Base-by-base conservation (phyloP, 148 eudicot genomes). In the Fagopyrum esculentum region DNA sequence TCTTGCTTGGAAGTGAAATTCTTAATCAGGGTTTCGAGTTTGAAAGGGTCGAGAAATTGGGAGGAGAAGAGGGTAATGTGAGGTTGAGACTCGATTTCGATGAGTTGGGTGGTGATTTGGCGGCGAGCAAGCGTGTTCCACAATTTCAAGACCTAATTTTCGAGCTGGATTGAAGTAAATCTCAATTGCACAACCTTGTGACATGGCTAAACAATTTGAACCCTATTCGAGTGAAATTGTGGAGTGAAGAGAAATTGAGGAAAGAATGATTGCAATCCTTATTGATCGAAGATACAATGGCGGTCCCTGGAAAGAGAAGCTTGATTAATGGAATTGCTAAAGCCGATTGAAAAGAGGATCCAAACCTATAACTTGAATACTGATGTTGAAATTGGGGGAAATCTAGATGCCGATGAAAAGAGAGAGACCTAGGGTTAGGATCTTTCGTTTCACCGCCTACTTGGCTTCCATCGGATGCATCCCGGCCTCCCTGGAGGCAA, bases 91-190 rank as follows among this genome's bases (percentile, higher is more conserved):
- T 93, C 96, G 44, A 90, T 22, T 22, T 22, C 26, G 26, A 22
- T 22, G 26, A 22, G 26, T 0, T 22, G 26, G 26, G 26, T 22
- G 73, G 91, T 90, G 78, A 92, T 86, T 82, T 90, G 93, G 55
- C 96, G 87, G 1, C 98, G 88, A 69, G 93, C 98, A 9, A 93
- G 44, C 9, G 89, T 84, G 52, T 93, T 93, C 98, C 96, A 90
- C 8, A 93, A 86, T 84, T 90, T 93, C 9, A 93, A 79, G 50
- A 89, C 86, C 78, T 93, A 96, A 80, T 93, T 90, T 68, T 93
- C 98, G 2, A 93, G 98, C 91, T 13, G 96, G 92, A 70, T 93
- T 93, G 74, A 93, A 90, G 81, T 93, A 93, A 35, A 93, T 89
- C 81, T 90, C 98, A 74, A 93, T 86, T 76, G 93, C 92, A 73